phyloP scores from a whole-genome alignment of 2,329 filamentous ascomycete species.

The Hypoxylon sp. region DNA sequence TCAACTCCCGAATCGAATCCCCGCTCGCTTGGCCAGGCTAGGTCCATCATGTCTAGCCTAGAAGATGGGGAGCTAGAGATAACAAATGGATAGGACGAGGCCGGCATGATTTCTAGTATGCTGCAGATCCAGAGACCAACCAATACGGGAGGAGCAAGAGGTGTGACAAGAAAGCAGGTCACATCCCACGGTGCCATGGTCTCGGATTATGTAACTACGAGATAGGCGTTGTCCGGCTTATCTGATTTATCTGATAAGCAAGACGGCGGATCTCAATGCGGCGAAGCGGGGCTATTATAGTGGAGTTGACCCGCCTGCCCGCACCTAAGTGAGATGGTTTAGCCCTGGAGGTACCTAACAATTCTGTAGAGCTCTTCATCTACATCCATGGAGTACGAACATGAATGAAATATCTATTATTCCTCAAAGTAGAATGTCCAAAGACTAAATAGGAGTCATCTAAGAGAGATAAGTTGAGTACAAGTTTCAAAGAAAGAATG shows the following conservation, averaged over 20 bases:
- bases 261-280: not conserved
- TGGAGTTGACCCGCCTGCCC: not conserved
- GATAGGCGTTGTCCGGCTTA: slow-evolving; percentile 14
- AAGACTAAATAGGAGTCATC: not conserved
- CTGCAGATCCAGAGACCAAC: not conserved
- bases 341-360: too few relatives aligned
- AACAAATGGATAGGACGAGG: slow-evolving; percentile 21
- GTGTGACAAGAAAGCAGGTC: slow-evolving; percentile 5
- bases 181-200: slow-evolving; percentile 10
- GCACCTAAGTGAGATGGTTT: not conserved
- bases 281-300: not conserved
- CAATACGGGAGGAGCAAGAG: slow-evolving; percentile 13
- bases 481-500: not conserved
- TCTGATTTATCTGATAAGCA: slow-evolving; percentile 15
- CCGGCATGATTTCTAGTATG: slow-evolving; percentile 1
- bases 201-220: not conserved
- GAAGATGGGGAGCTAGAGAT: slow-evolving; percentile 25
- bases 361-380: not conserved
- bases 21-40: not conserved
- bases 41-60: not conserved
- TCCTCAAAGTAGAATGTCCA: not conserved
- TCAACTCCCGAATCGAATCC: slow-evolving; percentile 8
- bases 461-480: not conserved
- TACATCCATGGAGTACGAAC: not conserved
- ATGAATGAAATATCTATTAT: not conserved